Conservation (phyloP, 2,329 filamentous ascomycete genomes). For the Nothophoma quercina region DNA sequence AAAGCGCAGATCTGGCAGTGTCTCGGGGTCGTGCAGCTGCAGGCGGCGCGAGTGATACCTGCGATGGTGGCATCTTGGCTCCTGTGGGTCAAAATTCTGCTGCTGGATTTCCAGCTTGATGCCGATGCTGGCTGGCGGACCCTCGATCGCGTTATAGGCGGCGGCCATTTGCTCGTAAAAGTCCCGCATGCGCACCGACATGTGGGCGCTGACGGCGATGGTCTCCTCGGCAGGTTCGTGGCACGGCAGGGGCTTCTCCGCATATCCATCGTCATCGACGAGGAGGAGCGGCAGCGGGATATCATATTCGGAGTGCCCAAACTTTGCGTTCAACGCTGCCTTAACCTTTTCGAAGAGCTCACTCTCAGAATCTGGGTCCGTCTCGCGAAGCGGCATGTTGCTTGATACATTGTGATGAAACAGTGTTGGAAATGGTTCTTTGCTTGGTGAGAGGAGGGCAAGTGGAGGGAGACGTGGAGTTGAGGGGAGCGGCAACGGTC, state of each 20-base stretch:
- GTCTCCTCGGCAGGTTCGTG: constrained; percentile 21
- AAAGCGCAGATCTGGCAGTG: constrained; percentile 19
- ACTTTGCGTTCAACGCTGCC: constrained; percentile 20
- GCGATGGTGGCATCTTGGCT: constrained; percentile 14
- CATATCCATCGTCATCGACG: constrained; percentile 14
- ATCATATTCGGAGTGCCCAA: constrained; percentile 10
- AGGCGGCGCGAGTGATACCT: constrained; percentile 21
- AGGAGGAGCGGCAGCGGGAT: constrained; percentile 22
- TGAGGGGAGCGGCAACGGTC: no score
- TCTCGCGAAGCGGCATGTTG: constrained; percentile 21
- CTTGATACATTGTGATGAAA: no score
- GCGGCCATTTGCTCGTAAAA: constrained; percentile 15
- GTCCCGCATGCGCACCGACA: constrained; percentile 17
- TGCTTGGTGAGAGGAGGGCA: no score
- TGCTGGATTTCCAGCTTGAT: constrained; percentile 13
- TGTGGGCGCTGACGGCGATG: constrained; percentile 14
- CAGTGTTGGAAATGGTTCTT: no score
- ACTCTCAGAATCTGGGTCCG: constrained; percentile 17
- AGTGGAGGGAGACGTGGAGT: no score
- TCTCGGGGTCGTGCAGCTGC: constrained; percentile 17
- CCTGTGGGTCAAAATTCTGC: constrained; percentile 15
- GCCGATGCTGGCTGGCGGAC: constrained; percentile 17
- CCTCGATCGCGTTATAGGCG: constrained; percentile 3
- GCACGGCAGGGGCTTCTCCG: constrained; percentile 11
- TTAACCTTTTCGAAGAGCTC: constrained; percentile 18